Evolutionary conservation across 306 rosid species (phyloP).

Genomic region (Ormosia semicastrata): DNA sequence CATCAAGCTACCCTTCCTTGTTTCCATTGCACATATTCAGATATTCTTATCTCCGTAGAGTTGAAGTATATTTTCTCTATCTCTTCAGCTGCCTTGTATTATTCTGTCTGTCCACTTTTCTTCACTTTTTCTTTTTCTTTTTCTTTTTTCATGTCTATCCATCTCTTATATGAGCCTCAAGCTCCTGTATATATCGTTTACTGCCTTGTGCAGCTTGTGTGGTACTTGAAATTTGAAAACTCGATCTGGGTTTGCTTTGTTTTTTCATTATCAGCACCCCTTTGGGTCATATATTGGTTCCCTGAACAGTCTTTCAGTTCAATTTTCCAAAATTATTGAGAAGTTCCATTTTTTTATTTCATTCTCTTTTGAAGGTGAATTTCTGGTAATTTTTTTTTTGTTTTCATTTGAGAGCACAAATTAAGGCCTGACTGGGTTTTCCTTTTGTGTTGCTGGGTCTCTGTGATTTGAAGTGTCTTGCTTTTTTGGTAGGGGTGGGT

Average conservation of each 20-base stretch:
- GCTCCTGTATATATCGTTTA: conserved; percentile 17
- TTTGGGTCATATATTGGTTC: conserved; percentile 29
- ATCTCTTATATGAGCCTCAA: conserved; percentile 16
- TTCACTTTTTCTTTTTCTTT: background rate
- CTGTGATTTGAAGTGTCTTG: background rate
- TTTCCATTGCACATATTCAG: background rate
- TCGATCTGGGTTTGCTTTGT: conserved; percentile 28
- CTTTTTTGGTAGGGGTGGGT: background rate
- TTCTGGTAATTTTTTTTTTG: background rate
- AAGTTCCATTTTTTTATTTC: conserved; percentile 4
- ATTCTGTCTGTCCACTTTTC: conserved; percentile 13
- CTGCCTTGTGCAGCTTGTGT: conserved; percentile 3
- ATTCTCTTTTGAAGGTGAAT: conserved; percentile 3
- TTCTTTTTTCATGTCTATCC: conserved; percentile 15
- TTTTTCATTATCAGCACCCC: conserved; percentile 25
- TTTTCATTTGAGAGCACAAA: background rate
- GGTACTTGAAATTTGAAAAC: conserved; percentile 21
- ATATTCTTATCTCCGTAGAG: conserved; percentile 33
- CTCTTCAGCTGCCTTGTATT: background rate
- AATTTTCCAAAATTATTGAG: background rate
- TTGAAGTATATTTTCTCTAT: conserved; percentile 28
- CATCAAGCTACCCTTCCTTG: conserved; percentile 1
- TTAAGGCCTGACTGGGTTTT: background rate
- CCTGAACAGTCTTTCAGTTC: background rate
- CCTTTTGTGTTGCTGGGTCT: background rate